Evolutionary conservation across 2,329 filamentous ascomycete genomes (phyloP).

Genomic region (Geoglossum cookeanum): DNA sequence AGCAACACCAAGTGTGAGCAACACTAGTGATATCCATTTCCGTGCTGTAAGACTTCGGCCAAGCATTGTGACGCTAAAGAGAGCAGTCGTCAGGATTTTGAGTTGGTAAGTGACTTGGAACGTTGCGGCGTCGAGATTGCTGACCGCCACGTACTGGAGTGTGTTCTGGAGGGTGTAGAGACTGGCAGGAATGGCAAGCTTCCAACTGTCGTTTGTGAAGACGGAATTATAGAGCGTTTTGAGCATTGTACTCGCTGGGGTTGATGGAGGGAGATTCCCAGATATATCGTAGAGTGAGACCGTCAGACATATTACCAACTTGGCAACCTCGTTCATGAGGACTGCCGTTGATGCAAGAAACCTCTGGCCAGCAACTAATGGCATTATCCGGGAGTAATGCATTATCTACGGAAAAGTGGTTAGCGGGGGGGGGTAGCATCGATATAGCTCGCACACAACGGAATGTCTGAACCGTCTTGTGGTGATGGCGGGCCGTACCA

Average conservation of each 20-base stretch:
- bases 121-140: slow-evolving; percentile 14
- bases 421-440: not conserved
- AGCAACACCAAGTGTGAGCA: slow-evolving; percentile 13
- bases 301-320: slow-evolving; percentile 6
- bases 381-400: slow-evolving; percentile 7
- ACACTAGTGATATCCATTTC: slow-evolving; percentile 12
- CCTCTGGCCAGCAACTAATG: slow-evolving; percentile 5
- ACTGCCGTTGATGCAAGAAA: slow-evolving; percentile 6
- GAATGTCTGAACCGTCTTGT: not conserved
- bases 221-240: slow-evolving; percentile 7
- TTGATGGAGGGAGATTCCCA: slow-evolving; percentile 6
- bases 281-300: slow-evolving; percentile 7
- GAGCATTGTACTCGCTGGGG: slow-evolving; percentile 4
- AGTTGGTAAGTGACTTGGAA: slow-evolving; percentile 16
- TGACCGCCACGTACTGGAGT: slow-evolving; percentile 14
- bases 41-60: slow-evolving; percentile 9
- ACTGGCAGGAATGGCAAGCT: slow-evolving; percentile 14
- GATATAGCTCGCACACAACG: not conserved
- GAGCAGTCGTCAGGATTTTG: slow-evolving; percentile 15
- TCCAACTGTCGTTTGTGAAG: slow-evolving; percentile 13
- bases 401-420: slow-evolving; percentile 3
- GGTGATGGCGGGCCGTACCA: not conserved
- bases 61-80: slow-evolving; percentile 15
- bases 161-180: slow-evolving; percentile 16
- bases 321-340: slow-evolving; percentile 5